Base-by-base conservation (phyloP, 2,329 filamentous ascomycete species). In the Talaromyces sp. region DNA sequence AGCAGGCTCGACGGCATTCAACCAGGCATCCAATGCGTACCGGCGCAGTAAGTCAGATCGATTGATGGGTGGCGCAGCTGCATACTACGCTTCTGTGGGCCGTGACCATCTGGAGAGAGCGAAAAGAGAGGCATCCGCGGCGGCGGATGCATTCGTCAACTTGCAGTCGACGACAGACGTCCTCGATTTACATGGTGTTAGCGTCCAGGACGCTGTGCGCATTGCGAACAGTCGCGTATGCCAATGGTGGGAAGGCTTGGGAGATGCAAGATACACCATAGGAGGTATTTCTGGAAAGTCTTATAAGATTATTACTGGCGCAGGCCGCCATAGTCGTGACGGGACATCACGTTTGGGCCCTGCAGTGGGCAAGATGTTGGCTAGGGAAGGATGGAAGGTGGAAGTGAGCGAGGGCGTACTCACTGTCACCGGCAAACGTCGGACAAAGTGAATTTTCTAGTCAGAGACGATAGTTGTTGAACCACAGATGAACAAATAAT, bases 161-260 rank as follows among this genome's bases (percentile, higher is more conserved):
- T 74, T 79, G 10, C 89, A 93, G 73, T 93, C 91, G 60, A 84
- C 83, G 0, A 66, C 75, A 1, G 81, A 78, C 1, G 80, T 83
- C 22, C 81, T 96, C 8, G 94, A 98, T 75, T 81, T 98, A 31
- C 94, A 98, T 75, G 92, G 92, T 6, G 87, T 97, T 5, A 88
- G 84, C 52, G 93, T 97, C 1, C 82, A 87, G 58, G 91, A 96
- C 74, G 94, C 90, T 1, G 87, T 93, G 35, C 84, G 91, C 3
- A 97, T 97, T 68, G 88, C 91, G 1, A 84, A 85, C 35, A 83
- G 88, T 56, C 84, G 84, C 43, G 89, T 90, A 0, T 82, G 85
- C 68, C 75, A 74, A 10, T 98, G 94, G 94, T 97, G 93, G 93
- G 80, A 86, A 19, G 78, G 79, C 0, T 79, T 92, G 9, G 90